Evolutionary conservation across 1,284 basidiomycete species (phyloP), one percentile per base, ranked within the genome.

Genomic region (Thelephora terrestris): DNA sequence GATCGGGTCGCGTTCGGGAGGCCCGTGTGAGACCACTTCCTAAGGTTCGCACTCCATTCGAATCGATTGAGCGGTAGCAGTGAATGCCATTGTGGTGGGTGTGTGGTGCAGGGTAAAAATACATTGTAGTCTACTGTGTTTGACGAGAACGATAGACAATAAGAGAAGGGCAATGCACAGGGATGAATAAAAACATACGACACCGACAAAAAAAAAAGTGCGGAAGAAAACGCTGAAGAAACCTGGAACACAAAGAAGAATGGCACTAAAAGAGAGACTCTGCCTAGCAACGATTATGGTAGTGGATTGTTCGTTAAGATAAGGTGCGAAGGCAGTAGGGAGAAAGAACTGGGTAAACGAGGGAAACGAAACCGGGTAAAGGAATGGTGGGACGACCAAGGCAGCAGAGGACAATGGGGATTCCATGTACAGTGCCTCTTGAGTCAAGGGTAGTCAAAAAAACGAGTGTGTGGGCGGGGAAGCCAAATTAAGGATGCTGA

Each of bases 381-480:
- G 43, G 25, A n/a, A 35, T 45, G 43, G 27, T 14, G 12, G n/a
- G 27, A 18, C 45, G 42, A 17, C 42, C 42, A 29, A 29, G 6
- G 24, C 16, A 29, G 16, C 24, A 17, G 21, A 17, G 29, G 38
- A 40, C 9, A 43, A 25, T 14, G 10, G 42, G 5, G 14, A 25
- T 24, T 17, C 24, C 42, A 29, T 24, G 42, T 18, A 23, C 24
- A 10, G 42, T 14, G 29, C 29, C 29, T 32, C 29, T 12, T 32
- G 29, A 12, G 29, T 32, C 29, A 46, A 32, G 27, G 42, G 32
- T 23, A 20, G 46, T 45, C 42, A 16, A 17, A 45, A 27, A 29
- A 48, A 52, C 50, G 55, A 20, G 52, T 52, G 55, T 52, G 52
- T 55, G 55, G 35, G 47, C 43, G 52, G 36, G 50, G 49, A 24